Percentiles rank a stretch among this genome's conserved stretches.
Evolutionary conservation across 148 eudicot species (phyloP).

Genomic region (Linanthus parryae): DNA sequence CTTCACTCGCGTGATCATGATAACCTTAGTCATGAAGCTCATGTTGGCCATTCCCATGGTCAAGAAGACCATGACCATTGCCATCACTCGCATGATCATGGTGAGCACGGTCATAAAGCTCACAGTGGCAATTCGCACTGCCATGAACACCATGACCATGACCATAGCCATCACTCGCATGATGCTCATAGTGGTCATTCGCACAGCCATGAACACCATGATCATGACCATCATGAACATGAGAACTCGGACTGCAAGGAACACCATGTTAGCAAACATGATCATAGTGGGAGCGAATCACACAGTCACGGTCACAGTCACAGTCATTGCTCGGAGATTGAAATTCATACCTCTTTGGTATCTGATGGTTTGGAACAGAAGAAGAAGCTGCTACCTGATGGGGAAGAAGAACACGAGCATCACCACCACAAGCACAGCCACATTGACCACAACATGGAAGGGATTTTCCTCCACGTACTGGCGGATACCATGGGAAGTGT

Average conservation of each 20-base stretch:
- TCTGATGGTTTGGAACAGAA: conserved; percentile 4
- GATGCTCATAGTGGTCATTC: too few relatives aligned
- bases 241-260: conserved; percentile 4
- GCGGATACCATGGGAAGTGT: conserved; percentile 99
- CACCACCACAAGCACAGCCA: conserved; percentile 40
- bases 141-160: conserved; percentile 18
- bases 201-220: conserved; percentile 16
- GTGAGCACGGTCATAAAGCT: conserved; percentile 26
- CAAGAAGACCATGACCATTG: conserved; percentile 5
- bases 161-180: conserved; percentile 18
- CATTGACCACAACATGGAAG: conserved; percentile 98
- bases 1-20: conserved; percentile 2
- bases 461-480: conserved; percentile 92
- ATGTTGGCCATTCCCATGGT: conserved; percentile 10
- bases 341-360: conserved; percentile 6
- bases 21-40: conserved; percentile 19
- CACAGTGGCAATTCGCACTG: conserved; percentile 15
- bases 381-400: not conserved
- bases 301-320: conserved; percentile 14
- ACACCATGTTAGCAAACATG: too few relatives aligned
- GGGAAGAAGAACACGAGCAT: conserved; percentile 23
- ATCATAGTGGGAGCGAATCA: not conserved
- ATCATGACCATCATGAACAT: conserved; percentile 16
- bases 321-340: conserved; percentile 7
- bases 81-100: conserved; percentile 13